Evolutionary conservation across 495 filamentous ascomycete genomes (phyloP).

Genomic region (Aspergillus avenaceus): DNA sequence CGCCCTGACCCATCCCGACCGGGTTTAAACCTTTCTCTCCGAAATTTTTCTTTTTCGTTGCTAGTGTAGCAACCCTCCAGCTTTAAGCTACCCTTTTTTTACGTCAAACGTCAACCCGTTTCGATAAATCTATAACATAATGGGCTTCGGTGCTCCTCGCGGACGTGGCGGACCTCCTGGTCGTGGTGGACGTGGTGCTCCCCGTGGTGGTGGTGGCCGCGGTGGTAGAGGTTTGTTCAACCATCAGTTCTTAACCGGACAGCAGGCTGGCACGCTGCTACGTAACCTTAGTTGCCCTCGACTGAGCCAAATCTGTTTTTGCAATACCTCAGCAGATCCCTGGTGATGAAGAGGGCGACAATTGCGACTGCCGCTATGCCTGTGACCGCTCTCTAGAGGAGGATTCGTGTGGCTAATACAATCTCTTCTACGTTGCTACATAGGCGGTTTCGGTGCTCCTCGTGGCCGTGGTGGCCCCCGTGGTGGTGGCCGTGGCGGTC

Average conservation of each 20-base stretch:
- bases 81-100: conserved; percentile 11
- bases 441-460: conserved; percentile 23
- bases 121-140: conserved; percentile 28
- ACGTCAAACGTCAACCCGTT: conserved; percentile 10
- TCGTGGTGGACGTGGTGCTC: conserved; percentile 18
- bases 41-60: conserved; percentile 10
- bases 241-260: conserved; percentile 6
- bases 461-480: conserved; percentile 17
- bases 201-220: conserved; percentile 20
- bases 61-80: conserved; percentile 6
- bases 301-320: conserved; percentile 5
- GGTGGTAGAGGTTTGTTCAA: conserved; percentile 26
- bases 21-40: neutral
- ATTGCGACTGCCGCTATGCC: conserved; percentile 1
- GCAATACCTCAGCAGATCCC: conserved; percentile 1
- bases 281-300: conserved; percentile 6
- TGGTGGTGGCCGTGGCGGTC: conserved; percentile 22
- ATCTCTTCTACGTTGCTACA: conserved; percentile 9
- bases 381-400: neutral
- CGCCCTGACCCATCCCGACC: conserved; percentile 6
- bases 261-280: conserved; percentile 4
- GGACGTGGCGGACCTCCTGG: conserved; percentile 24
- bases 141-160: conserved; percentile 40
- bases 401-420: conserved; percentile 8
- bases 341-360: neutral